Evolutionary conservation across 177 flowering plant species (phyloP).

Genomic region (Telopea speciosissima): DNA sequence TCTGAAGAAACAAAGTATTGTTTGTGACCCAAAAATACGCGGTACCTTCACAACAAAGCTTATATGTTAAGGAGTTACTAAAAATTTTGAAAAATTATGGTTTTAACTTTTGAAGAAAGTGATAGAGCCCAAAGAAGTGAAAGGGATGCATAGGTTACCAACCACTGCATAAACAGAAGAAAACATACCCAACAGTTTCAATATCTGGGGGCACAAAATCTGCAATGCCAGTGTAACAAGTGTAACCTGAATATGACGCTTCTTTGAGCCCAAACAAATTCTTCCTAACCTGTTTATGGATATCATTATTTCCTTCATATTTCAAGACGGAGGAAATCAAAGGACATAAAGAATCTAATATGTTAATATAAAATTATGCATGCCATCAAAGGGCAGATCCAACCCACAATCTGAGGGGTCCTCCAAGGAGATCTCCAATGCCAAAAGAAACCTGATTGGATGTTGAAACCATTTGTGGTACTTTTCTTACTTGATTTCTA

Average conservation of each 20-base stretch:
- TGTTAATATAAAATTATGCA: background rate
- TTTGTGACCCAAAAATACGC: slow-evolving; percentile 94
- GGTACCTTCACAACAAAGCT: slow-evolving; percentile 56
- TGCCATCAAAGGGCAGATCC: background rate
- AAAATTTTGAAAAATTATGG: background rate
- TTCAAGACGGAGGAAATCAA: background rate
- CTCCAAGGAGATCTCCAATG: background rate
- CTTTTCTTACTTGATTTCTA: background rate
- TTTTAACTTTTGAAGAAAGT: background rate
- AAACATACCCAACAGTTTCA: slow-evolving; percentile 79
- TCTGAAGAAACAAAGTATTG: slow-evolving; percentile 97
- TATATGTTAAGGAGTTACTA: slow-evolving; percentile 7
- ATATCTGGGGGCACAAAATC: slow-evolving; percentile 96
- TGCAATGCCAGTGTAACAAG: slow-evolving; percentile 94
- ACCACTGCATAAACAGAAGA: slow-evolving; percentile 4
- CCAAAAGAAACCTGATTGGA: background rate
- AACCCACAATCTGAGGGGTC: background rate
- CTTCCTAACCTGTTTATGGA: slow-evolving; percentile 56
- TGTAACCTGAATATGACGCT: slow-evolving; percentile 74
- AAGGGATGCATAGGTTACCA: background rate
- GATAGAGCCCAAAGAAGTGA: slow-evolving; percentile 2
- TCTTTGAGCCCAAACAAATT: slow-evolving; percentile 75
- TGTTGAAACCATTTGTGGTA: background rate
- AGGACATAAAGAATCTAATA: background rate
- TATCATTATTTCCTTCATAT: background rate